These are phyloP conservation scores for Litsea cubeba DNA, from an alignment of 164 flowering plant genomes.

Conservation along the genomic window DNA sequence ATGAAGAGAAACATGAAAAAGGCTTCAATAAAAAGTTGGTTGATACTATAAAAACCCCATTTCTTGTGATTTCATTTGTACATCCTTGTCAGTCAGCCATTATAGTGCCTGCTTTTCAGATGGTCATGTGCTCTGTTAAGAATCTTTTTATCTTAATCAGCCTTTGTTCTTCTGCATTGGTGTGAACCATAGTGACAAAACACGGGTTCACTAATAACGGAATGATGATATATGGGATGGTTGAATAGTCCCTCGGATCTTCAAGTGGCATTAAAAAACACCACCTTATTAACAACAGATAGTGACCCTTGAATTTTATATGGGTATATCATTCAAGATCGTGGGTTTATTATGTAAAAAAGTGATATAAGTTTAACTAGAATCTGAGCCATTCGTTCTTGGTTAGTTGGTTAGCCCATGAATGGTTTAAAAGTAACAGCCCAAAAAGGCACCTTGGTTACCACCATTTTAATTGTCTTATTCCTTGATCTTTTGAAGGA, in stretches of 20 bases:
- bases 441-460: not conserved
- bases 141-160: constrained; percentile 4
- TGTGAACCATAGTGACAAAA: not conserved
- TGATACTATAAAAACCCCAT: no score
- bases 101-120: not conserved
- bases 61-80: not conserved
- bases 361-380: no score
- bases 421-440: no score
- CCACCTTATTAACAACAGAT: not conserved
- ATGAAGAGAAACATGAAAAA: no score
- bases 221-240: not conserved
- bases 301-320: not conserved
- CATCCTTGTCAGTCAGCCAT: not conserved
- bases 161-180: not conserved
- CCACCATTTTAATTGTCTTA: constrained; percentile 4
- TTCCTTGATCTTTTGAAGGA: not conserved
- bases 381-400: no score
- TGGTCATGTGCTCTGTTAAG: not conserved
- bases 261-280: not conserved
- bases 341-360: no score
- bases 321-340: no score
- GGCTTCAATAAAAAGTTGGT: no score
- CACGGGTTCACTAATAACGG: not conserved
- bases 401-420: no score
- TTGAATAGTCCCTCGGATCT: not conserved